These are phyloP conservation scores for Trichoderma endophyticum DNA, from an alignment of 2,329 filamentous ascomycete genomes.

Conservation along the genomic window DNA sequence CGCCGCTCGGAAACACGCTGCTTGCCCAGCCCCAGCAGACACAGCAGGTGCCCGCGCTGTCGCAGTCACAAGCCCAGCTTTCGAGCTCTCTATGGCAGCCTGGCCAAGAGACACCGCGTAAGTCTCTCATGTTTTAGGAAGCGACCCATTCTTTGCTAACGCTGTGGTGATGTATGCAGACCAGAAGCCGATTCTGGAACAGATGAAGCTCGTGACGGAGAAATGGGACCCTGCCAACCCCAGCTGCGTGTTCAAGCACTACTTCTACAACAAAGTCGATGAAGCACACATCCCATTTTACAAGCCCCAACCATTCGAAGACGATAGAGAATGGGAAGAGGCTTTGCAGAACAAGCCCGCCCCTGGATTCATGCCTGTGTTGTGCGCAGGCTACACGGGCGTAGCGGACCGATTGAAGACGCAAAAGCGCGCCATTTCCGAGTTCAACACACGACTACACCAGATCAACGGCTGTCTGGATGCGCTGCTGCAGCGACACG, in stretches of 20 bases:
- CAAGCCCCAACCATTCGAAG: conserved; percentile 65
- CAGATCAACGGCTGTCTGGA: conserved; percentile 74
- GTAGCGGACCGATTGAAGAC: conserved; percentile 69
- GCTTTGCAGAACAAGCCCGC: conserved; percentile 76
- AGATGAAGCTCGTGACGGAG: conserved; percentile 65
- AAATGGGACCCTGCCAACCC: conserved; percentile 72
- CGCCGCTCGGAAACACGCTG: conserved; percentile 29
- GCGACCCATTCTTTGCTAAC: not conserved
- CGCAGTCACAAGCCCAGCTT: conserved; percentile 46
- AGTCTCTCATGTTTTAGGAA: conserved; percentile 20
- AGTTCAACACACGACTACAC: conserved; percentile 70
- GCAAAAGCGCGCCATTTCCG: conserved; percentile 65
- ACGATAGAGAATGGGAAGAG: conserved; percentile 79
- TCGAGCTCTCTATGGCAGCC: conserved; percentile 54
- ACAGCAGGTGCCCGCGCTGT: conserved; percentile 42
- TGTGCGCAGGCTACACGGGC: conserved; percentile 70
- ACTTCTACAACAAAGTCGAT: conserved; percentile 84
- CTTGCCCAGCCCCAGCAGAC: conserved; percentile 39
- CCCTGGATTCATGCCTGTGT: conserved; percentile 71
- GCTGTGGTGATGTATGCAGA: conserved; percentile 27
- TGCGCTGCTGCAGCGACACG: conserved; percentile 70
- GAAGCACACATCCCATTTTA: conserved; percentile 73
- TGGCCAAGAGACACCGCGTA: conserved; percentile 49
- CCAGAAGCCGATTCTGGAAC: conserved; percentile 71
- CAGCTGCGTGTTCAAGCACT: conserved; percentile 73